Conservation (phyloP, 352 stramenopile species). For the Pythium dissotocum region DNA sequence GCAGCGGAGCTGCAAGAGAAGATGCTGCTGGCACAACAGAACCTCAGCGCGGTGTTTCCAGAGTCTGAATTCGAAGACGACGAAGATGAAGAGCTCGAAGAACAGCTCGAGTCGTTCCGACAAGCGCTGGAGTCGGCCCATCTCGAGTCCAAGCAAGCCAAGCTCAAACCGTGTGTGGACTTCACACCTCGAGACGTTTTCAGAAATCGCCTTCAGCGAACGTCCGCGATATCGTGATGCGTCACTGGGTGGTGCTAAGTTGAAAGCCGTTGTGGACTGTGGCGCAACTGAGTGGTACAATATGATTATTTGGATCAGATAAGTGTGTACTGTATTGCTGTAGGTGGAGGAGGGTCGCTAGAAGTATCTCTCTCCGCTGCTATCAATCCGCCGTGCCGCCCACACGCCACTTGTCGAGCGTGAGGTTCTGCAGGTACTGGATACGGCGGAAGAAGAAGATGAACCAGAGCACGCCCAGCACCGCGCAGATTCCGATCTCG, state of each 20-base stretch:
- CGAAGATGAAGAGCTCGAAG: slow-evolving; percentile 69
- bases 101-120: slow-evolving; percentile 78
- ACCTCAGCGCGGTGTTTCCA: slow-evolving; percentile 76
- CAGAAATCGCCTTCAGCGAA: slow-evolving; percentile 43
- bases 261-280: neutral
- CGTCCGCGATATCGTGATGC: slow-evolving; percentile 16
- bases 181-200: slow-evolving; percentile 79
- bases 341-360: neutral
- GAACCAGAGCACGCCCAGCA: slow-evolving; percentile 71
- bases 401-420: slow-evolving; percentile 83
- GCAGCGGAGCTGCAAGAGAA: slow-evolving; percentile 49
- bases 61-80: slow-evolving; percentile 85
- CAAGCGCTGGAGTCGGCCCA: slow-evolving; percentile 77
- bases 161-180: slow-evolving; percentile 59
- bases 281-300: neutral
- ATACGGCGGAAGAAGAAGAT: slow-evolving; percentile 69
- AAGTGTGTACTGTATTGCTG: slow-evolving; percentile 1
- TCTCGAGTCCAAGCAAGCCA: slow-evolving; percentile 50
- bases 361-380: neutral
- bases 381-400: slow-evolving; percentile 21
- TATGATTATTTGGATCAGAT: slow-evolving; percentile 1
- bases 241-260: neutral
- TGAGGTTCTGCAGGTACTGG: slow-evolving; percentile 75
- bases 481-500: slow-evolving; percentile 69
- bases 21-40: slow-evolving; percentile 61